These are phyloP conservation scores for Rhodotorula paludigena DNA, from an alignment of 768 basidiomycete species.

Conservation along the genomic window DNA sequence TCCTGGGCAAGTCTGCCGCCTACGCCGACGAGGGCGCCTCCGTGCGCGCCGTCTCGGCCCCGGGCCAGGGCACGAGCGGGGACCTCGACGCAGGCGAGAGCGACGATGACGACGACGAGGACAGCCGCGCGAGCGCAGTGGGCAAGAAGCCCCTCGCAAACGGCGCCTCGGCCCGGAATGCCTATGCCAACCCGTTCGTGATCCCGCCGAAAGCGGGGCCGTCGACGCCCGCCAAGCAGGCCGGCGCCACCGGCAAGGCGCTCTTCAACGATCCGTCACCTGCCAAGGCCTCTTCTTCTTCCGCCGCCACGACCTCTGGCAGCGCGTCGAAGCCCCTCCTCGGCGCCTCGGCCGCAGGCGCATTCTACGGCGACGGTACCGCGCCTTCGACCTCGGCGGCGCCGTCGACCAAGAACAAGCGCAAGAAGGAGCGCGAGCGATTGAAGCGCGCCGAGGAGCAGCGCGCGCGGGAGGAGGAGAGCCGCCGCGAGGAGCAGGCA, in stretches of 20 bases:
- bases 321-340: neutral
- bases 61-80: too few species aligned
- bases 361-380: neutral
- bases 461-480: conserved; percentile 14
- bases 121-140: conserved; percentile 22
- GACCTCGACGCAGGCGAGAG: neutral
- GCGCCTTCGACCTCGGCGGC: neutral
- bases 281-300: conserved; percentile 12
- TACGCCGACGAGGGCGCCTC: conserved; percentile 5
- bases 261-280: conserved; percentile 27
- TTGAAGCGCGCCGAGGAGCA: neutral
- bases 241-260: neutral
- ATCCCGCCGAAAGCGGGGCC: neutral
- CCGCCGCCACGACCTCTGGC: neutral
- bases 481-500: conserved; percentile 1
- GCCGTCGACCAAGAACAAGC: conserved; percentile 28
- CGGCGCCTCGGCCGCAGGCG: neutral
- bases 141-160: conserved; percentile 12
- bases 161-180: neutral
- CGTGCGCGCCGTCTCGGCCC: neutral
- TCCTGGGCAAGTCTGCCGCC: neutral
- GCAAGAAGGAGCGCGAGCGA: conserved; percentile 28
- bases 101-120: conserved; percentile 25
- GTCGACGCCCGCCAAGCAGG: neutral
- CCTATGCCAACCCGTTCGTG: conserved; percentile 15